Evolutionary conservation across 1,284 basidiomycete genomes (phyloP), one percentile per base, ranked within the genome.

Genomic region (Tilletia setariae): DNA sequence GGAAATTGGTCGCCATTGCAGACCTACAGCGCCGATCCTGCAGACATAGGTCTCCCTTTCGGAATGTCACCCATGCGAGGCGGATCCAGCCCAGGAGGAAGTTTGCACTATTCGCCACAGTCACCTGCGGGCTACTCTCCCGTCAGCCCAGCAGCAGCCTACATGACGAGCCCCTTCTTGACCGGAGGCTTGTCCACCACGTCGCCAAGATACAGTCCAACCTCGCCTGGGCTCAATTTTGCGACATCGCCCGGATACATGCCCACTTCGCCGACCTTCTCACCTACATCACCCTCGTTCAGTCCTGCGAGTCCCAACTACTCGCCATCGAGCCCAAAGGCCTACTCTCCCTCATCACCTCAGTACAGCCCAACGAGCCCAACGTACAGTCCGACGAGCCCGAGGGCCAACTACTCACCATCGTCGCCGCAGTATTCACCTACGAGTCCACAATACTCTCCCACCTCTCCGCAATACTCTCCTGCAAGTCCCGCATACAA

Each of bases 1-100:
- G 87, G 90, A 8, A 92, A 92, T 32, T 98, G 98, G 87, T 96
- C 94, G 42, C 96, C 96, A 0, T 88, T 98, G 63, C 92, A 91
- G 40, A 89, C 90, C 74, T 92, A 90, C 70, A 91, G 91, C 66
- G 91, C 90, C 63, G 92, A 95, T 78, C 28, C 56, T 25, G 56
- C 86, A 86, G 25, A 89, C 87, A 63, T 91, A 90, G 85, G 88
- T 83, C 86, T 68, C 90, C 87, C 78, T 80, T 65, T 84, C 73
- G 91, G 91, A 7, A 89, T 90, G 82, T 93, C 92, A 76, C 94
- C 94, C 0, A 81, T 81, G 80, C 79, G 79, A n/a, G 81, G 42
- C 21, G 62, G 62, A n/a, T 65, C 79, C 42, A 77, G 78, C 7
- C 64, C 80, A 51, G 80, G 79, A 19, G 75, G 68, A 40, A 32